These are phyloP conservation scores for Patellaria atrata DNA, from an alignment of 495 filamentous ascomycete genomes.

Conservation along the genomic window DNA sequence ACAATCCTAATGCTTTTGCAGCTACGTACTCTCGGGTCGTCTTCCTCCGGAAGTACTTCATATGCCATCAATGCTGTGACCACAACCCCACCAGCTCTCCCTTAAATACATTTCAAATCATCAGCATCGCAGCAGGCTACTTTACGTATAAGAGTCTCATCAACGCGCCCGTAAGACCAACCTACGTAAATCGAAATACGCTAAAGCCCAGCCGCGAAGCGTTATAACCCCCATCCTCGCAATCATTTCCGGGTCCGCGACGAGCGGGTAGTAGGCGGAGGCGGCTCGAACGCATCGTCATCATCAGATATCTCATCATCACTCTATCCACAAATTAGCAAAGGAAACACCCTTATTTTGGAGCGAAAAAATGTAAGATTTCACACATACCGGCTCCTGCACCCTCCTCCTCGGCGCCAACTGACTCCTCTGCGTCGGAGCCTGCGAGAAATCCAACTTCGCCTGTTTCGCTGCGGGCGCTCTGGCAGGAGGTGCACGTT, in stretches of 20 bases:
- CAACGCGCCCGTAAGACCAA: too few relatives aligned
- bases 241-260: conserved; percentile 10
- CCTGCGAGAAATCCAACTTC: conserved; percentile 55
- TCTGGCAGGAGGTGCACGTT: conserved; percentile 28
- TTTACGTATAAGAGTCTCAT: too few relatives aligned
- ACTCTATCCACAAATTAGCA: conserved; percentile 34
- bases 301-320: conserved; percentile 62
- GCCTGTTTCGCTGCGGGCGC: conserved; percentile 43
- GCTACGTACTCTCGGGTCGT: too few relatives aligned
- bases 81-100: too few relatives aligned
- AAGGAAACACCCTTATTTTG: background rate
- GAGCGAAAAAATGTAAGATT: background rate
- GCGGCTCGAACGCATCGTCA: conserved; percentile 54
- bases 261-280: conserved; percentile 9
- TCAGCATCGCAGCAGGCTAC: too few relatives aligned
- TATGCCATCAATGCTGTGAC: too few relatives aligned
- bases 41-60: too few relatives aligned
- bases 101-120: too few relatives aligned
- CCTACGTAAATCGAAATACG: too few relatives aligned
- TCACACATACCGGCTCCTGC: conserved; percentile 27
- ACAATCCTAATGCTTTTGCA: too few relatives aligned
- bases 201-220: too few relatives aligned
- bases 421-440: conserved; percentile 27
- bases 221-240: too few relatives aligned
- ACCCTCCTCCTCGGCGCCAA: conserved; percentile 31